Conservation (phyloP, 306 rosid genomes). For the Vicia faba region DNA sequence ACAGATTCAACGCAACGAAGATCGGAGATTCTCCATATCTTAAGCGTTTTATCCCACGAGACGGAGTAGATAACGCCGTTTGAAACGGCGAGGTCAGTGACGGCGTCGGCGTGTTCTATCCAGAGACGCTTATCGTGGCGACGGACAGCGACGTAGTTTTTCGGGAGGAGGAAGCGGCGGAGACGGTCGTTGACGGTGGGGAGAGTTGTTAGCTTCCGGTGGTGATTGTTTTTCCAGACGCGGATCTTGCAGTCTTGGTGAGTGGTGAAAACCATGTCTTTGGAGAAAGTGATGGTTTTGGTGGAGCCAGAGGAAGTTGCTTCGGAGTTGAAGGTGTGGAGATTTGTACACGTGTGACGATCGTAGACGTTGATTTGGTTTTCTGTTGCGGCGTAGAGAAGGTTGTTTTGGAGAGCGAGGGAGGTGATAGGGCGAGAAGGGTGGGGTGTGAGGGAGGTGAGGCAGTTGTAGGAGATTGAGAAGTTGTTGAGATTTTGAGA, state of each 20-base stretch:
- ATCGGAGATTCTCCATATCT: constrained; percentile 71
- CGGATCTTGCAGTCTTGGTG: constrained; percentile 89
- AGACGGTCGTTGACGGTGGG: constrained; percentile 78
- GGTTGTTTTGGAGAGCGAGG: constrained; percentile 54
- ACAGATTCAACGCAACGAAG: constrained; percentile 75
- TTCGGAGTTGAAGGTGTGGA: constrained; percentile 47
- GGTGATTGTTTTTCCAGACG: constrained; percentile 52
- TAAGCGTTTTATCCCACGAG: constrained; percentile 85
- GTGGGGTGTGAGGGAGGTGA: constrained; percentile 45
- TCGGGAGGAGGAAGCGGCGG: constrained; percentile 66
- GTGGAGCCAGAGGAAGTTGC: constrained; percentile 65
- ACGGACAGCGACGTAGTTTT: constrained; percentile 66
- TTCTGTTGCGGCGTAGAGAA: constrained; percentile 69
- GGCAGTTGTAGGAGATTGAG: constrained; percentile 50
- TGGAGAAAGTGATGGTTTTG: constrained; percentile 58
- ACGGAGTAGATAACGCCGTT: constrained; percentile 73
- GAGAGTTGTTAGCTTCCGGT: constrained; percentile 51
- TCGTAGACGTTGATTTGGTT: constrained; percentile 76
- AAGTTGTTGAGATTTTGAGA: constrained; percentile 32
- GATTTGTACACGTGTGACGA: constrained; percentile 32
- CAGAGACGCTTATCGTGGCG: constrained; percentile 76
- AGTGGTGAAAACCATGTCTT: constrained; percentile 54
- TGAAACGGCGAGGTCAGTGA: constrained; percentile 61
- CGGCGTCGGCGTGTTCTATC: constrained; percentile 91
- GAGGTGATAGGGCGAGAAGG: constrained; percentile 60